Evolutionary conservation across 768 basidiomycete genomes (phyloP).

Genomic region (Phylloporus rhodoxanthus): DNA sequence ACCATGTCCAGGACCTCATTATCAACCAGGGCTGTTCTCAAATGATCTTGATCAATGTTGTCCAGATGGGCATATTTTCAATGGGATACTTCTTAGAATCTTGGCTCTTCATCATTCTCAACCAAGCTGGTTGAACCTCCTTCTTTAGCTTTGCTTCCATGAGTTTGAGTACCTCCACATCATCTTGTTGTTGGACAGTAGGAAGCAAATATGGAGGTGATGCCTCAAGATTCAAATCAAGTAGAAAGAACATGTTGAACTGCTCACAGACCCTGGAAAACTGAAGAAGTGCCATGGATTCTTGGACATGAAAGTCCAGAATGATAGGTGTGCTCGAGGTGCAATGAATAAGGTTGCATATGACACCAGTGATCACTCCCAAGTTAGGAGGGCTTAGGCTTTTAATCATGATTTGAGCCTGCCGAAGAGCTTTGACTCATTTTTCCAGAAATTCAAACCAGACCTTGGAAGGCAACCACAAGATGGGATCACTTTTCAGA

Average conservation of each 20-base stretch:
- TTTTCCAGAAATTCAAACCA: constrained; percentile 9
- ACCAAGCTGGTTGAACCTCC: not conserved
- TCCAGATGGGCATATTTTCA: constrained; percentile 1
- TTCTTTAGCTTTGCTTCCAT: not conserved
- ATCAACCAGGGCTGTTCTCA: not conserved
- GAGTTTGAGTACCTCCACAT: not conserved
- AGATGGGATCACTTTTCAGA: constrained; percentile 1
- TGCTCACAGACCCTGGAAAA: not conserved
- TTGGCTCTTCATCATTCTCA: not conserved
- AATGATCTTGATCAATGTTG: not conserved
- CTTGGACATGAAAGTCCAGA: constrained; percentile 5
- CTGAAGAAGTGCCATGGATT: constrained; percentile 10
- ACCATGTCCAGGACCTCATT: constrained; percentile 1
- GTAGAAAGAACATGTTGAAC: constrained; percentile 8
- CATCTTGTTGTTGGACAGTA: not conserved
- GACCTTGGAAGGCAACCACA: constrained; percentile 2
- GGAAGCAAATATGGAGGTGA: not conserved
- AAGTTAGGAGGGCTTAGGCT: constrained; percentile 1
- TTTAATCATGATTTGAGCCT: constrained; percentile 1
- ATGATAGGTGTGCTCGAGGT: constrained; percentile 7
- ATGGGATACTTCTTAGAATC: not conserved
- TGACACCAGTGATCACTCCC: constrained; percentile 5
- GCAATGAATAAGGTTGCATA: constrained; percentile 3
- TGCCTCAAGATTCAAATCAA: not conserved
- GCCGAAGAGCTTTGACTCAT: not conserved